A percentile compares a stretch with the other conserved stretches of the same genome.
These are phyloP conservation scores for Colletotrichum caudatum DNA, from an alignment of 2,329 filamentous ascomycete species.

Conservation along the genomic window DNA sequence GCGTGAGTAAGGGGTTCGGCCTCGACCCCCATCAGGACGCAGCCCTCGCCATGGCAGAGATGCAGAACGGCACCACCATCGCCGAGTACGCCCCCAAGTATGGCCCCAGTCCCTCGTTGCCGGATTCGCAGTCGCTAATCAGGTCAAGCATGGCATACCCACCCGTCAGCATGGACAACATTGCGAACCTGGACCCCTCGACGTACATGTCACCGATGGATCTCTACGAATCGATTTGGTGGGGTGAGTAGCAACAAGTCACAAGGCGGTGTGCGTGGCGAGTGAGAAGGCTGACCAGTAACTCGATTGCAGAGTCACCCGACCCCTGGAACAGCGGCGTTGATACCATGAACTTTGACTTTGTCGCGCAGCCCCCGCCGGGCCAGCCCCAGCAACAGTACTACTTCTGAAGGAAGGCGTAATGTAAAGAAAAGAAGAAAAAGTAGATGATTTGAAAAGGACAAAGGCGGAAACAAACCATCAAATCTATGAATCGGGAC, in stretches of 20 bases:
- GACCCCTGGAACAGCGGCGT: slow-evolving; percentile 69
- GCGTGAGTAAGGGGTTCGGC: slow-evolving; percentile 41
- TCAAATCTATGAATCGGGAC: background rate
- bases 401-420: slow-evolving; percentile 59
- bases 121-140: background rate
- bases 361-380: slow-evolving; percentile 69
- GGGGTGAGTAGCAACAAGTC: slow-evolving; percentile 62
- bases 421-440: background rate
- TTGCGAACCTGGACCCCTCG: slow-evolving; percentile 64
- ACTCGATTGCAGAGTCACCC: slow-evolving; percentile 62
- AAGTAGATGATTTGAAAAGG: background rate
- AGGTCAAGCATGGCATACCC: slow-evolving; percentile 52
- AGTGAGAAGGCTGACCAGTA: slow-evolving; percentile 21
- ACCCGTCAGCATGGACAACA: slow-evolving; percentile 57
- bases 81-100: slow-evolving; percentile 41
- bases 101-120: background rate
- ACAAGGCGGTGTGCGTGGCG: slow-evolving; percentile 35
- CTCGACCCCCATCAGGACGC: slow-evolving; percentile 71
- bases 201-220: slow-evolving; percentile 76
- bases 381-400: slow-evolving; percentile 69
- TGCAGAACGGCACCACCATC: slow-evolving; percentile 68
- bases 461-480: no score
- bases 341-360: slow-evolving; percentile 71
- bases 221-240: slow-evolving; percentile 76
- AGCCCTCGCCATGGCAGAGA: slow-evolving; percentile 73